A percentile compares a stretch with the other conserved stretches of the same genome.
Evolutionary conservation across 176 grass and related monocot species (phyloP).

Genomic region (Hsuehochloa calcarea): DNA sequence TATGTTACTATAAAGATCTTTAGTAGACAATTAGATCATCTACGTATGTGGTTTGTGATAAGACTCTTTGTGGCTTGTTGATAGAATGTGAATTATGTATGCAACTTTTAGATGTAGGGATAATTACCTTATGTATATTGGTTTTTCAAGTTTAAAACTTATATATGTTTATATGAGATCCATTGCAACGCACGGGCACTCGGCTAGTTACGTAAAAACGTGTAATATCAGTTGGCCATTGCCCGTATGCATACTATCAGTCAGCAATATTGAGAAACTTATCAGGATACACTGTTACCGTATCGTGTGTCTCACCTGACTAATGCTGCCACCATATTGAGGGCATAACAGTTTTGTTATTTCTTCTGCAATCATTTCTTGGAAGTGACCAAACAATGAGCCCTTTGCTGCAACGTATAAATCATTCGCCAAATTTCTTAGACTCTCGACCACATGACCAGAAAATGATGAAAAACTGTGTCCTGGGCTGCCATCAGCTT

Average conservation of each 20-base stretch:
- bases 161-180: no score
- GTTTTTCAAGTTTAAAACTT: no score
- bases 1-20: no score
- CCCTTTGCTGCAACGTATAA: background rate
- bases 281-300: background rate
- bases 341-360: background rate
- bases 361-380: conserved; percentile 4
- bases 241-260: background rate
- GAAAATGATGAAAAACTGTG: background rate
- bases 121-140: no score
- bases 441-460: background rate
- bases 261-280: background rate
- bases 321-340: background rate
- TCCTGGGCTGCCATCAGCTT: background rate
- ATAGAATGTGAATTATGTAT: no score
- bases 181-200: no score
- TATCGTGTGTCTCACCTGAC: conserved; percentile 16
- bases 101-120: no score
- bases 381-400: background rate
- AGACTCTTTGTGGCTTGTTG: no score
- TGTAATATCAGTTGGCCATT: background rate
- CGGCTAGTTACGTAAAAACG: background rate
- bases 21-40: no score
- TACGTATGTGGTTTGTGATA: no score
- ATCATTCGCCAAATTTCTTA: background rate